These are phyloP conservation scores for Aspergillus caelatus DNA, from an alignment of 2,329 filamentous ascomycete species.

Conservation along the genomic window DNA sequence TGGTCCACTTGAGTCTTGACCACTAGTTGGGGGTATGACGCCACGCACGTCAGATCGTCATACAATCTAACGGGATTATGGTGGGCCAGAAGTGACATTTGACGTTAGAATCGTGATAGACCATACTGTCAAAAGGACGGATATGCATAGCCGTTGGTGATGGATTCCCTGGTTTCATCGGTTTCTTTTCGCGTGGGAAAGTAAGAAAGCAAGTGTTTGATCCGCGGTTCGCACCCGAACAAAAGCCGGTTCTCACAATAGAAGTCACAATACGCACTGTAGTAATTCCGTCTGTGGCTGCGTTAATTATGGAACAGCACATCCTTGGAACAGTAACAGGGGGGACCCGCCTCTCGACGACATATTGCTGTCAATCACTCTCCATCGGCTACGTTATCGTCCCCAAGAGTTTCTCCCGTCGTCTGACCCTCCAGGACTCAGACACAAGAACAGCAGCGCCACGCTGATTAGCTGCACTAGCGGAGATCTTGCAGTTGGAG, in stretches of 20 bases:
- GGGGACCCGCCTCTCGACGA: conserved; percentile 1
- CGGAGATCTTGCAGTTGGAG: conserved; percentile 4
- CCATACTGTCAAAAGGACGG: not conserved
- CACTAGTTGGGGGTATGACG: conserved; percentile 21
- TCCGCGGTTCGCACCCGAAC: not conserved
- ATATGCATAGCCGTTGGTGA: not conserved
- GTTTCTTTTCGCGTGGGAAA: not conserved
- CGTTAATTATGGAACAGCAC: not conserved
- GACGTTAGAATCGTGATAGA: not conserved
- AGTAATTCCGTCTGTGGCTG: not conserved
- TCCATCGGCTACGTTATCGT: not conserved
- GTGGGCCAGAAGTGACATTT: not conserved
- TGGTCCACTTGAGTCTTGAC: conserved; percentile 7
- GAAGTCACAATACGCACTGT: not conserved
- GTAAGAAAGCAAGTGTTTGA: not conserved
- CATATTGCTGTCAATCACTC: not conserved
- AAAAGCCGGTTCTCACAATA: not conserved
- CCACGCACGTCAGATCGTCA: conserved; percentile 19
- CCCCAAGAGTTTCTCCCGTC: not conserved
- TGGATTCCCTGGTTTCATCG: not conserved
- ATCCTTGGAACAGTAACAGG: conserved; percentile 4
- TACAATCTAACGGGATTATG: not conserved
- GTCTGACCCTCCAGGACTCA: conserved; percentile 2
- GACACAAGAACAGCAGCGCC: not conserved
- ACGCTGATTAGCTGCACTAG: conserved; percentile 4